Evolutionary conservation across 495 filamentous ascomycete species (phyloP).

Genomic region (Neurospora sp.): DNA sequence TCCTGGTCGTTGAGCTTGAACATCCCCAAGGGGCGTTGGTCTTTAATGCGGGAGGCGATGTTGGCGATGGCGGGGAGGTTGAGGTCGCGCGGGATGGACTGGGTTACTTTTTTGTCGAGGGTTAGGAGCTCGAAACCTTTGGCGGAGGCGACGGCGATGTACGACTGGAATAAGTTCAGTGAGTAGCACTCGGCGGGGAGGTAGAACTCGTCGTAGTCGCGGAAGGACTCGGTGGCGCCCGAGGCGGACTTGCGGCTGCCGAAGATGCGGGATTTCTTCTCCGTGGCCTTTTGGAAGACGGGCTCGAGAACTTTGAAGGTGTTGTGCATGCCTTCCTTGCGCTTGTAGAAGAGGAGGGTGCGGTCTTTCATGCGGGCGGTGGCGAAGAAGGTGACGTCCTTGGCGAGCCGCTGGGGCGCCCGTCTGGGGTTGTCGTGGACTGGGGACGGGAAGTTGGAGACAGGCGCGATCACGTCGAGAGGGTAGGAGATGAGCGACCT

Average conservation of each 20-base stretch:
- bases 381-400: slow-evolving; percentile 93
- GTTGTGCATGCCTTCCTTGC: slow-evolving; percentile 79
- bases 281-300: slow-evolving; percentile 76
- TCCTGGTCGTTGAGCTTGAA: slow-evolving; percentile 88
- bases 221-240: slow-evolving; percentile 87
- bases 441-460: slow-evolving; percentile 50
- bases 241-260: slow-evolving; percentile 34
- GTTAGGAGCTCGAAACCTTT: slow-evolving; percentile 95
- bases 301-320: slow-evolving; percentile 97
- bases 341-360: slow-evolving; percentile 90
- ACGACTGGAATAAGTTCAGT: slow-evolving; percentile 90
- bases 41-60: slow-evolving; percentile 70
- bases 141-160: slow-evolving; percentile 80
- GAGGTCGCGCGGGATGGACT: slow-evolving; percentile 74
- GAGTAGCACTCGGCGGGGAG: slow-evolving; percentile 93
- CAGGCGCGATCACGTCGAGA: slow-evolving; percentile 76
- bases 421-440: slow-evolving; percentile 54
- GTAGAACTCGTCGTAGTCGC: slow-evolving; percentile 98
- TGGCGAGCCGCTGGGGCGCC: slow-evolving; percentile 84
- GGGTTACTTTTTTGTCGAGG: slow-evolving; percentile 88
- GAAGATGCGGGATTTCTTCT: slow-evolving; percentile 64
- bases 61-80: slow-evolving; percentile 61
- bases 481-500: slow-evolving; percentile 90
- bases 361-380: slow-evolving; percentile 95
- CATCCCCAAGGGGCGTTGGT: slow-evolving; percentile 85